These are phyloP conservation scores for Aspergillus funiculosus DNA, from an alignment of 495 filamentous ascomycete genomes.

Conservation along the genomic window DNA sequence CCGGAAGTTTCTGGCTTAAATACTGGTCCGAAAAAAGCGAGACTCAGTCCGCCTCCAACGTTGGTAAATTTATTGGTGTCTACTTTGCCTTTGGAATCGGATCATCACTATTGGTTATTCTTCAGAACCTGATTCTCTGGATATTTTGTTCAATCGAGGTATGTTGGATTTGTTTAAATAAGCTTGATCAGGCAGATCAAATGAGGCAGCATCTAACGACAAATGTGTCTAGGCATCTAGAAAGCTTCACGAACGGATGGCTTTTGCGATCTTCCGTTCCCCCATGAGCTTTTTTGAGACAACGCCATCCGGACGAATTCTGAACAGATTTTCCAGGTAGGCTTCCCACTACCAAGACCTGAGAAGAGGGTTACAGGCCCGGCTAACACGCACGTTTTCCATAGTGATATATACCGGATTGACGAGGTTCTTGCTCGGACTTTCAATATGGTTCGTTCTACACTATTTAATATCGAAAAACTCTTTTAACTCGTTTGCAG, in stretches of 20 bases:
- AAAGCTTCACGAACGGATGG: conserved; percentile 97
- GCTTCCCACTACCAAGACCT: conserved; percentile 17
- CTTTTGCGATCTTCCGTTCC: conserved; percentile 92
- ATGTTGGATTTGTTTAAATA: conserved; percentile 25
- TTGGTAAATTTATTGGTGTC: conserved; percentile 87
- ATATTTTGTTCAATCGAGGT: conserved; percentile 99
- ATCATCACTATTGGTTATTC: conserved; percentile 74
- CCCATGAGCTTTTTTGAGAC: conserved; percentile 99
- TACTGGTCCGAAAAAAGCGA: conserved; percentile 79
- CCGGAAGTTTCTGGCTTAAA: conserved; percentile 89
- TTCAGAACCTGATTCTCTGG: conserved; percentile 95
- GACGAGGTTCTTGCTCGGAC: conserved; percentile 91
- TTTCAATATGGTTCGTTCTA: conserved; percentile 66
- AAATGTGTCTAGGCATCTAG: conserved; percentile 60
- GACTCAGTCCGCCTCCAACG: conserved; percentile 56
- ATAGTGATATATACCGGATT: conserved; percentile 87
- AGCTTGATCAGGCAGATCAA: too few species aligned
- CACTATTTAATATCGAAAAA: too few species aligned
- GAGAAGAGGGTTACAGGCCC: not conserved
- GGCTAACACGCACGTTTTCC: not conserved
- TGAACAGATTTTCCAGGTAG: conserved; percentile 92
- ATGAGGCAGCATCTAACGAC: conserved; percentile 3
- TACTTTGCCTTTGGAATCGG: conserved; percentile 94
- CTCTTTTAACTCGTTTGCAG: conserved; percentile 37
- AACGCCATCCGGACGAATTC: conserved; percentile 91